phyloP scores from a whole-genome alignment of 192 early-diverging fungal genomes.

The Umbelopsis vinacea region DNA sequence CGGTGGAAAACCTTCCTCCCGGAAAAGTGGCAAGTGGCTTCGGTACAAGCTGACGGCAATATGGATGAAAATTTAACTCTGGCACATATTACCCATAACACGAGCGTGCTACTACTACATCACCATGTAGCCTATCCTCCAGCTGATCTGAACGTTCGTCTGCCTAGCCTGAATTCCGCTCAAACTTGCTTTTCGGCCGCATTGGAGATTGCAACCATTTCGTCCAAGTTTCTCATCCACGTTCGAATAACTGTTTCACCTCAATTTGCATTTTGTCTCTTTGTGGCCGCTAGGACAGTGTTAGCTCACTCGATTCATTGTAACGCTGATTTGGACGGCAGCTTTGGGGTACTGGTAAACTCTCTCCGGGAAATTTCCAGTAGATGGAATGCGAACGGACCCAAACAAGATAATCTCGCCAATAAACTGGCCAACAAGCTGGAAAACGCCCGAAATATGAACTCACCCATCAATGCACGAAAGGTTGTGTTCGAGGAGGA shows the following conservation, averaged over 20 bases:
- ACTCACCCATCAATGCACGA: constrained; percentile 11
- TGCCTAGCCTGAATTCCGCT: constrained; percentile 12
- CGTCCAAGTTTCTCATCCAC: constrained; percentile 5
- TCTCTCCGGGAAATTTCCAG: constrained; percentile 7
- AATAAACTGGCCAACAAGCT: constrained; percentile 6
- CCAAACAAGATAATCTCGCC: constrained; percentile 5
- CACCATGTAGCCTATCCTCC: constrained; percentile 17
- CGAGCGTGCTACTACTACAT: constrained; percentile 19
- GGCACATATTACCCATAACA: constrained; percentile 21
- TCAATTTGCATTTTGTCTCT: constrained; percentile 20
- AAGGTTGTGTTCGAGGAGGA: background rate
- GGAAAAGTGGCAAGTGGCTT: constrained; percentile 21
- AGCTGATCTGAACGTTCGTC: constrained; percentile 8
- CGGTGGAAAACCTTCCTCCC: constrained; percentile 23
- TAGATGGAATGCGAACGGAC: constrained; percentile 12
- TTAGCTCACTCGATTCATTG: constrained; percentile 22
- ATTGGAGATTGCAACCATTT: constrained; percentile 14
- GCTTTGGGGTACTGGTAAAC: constrained; percentile 12
- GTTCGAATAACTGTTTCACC: constrained; percentile 8
- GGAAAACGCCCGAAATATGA: background rate
- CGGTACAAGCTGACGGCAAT: background rate
- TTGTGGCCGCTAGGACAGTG: constrained; percentile 13
- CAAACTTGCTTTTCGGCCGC: constrained; percentile 24
- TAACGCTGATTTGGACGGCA: background rate
- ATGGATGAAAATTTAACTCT: constrained; percentile 24